Evolutionary conservation across 2,329 filamentous ascomycete species (phyloP), one percentile per base, ranked within the genome.

Genomic region (Chaetomiaceae sp.): DNA sequence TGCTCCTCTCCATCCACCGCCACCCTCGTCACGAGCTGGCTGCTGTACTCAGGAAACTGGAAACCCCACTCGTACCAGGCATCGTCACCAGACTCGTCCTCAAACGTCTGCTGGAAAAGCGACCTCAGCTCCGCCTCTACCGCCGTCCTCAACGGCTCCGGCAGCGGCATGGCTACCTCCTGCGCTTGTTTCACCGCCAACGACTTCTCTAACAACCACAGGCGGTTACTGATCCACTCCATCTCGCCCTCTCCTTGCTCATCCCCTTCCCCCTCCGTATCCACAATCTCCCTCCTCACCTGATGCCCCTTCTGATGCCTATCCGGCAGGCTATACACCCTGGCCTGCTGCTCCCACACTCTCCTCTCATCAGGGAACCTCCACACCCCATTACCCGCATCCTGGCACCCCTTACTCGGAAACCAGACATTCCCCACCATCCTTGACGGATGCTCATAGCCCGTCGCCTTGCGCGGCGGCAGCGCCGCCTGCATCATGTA

Each of bases 401-500:
- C 4, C 14, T 5, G 19, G 1, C 34, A 40, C 3, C 19, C 19
- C 26, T 12, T 10, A 12, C 46, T 44, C 1, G 40, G 46, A 17
- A 24, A 18, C 46, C 46, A 48, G 17, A 29, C n/a, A 12, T 44
- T 44, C 15, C 5, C 7, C 9, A 29, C 37, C 22, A 12, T 7
- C 2, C 41, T 10, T n/a, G 18, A 32, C 3, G 10, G 32, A 9
- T 38, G 12, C 15, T 26, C 20, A 6, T n/a, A 26, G 3, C 19
- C 32, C 10, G 15, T 9, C 4, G 6, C 22, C n/a, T 18, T 8
- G 1, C 46, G 40, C n/a, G 1, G 15, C 3, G 46, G 40, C 40
- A 48, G 18, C 14, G 11, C 40, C 2, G 40, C 40, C 12, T 24
- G 15, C 40, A 40, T 40, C 46, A 48, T 40, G 15, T 12, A 3